phyloP scores from a whole-genome alignment of 306 rosid genomes.

The Cucumis hystrix region DNA sequence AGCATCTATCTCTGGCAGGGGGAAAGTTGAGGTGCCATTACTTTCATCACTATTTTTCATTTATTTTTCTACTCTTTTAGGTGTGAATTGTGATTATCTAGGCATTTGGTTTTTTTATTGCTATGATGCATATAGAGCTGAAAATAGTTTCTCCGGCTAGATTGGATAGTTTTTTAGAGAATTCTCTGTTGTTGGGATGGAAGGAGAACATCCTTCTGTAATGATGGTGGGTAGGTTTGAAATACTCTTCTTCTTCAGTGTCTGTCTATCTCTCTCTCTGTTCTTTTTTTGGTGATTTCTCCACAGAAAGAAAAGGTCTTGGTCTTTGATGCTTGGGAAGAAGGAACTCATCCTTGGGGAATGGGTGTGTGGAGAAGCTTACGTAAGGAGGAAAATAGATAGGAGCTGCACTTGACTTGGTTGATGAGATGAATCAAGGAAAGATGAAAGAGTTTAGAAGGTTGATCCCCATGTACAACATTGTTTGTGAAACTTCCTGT shows the following conservation, averaged over 20 bases:
- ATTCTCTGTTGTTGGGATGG: not conserved
- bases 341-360: not conserved
- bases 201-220: not conserved
- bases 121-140: not conserved
- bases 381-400: not conserved
- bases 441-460: not conserved
- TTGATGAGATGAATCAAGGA: not conserved
- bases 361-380: not conserved
- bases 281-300: not conserved
- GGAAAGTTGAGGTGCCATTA: slow-evolving; percentile 62
- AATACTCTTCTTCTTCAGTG: no score
- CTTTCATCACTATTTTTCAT: not conserved
- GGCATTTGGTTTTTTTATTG: not conserved
- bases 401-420: not conserved
- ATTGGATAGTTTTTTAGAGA: not conserved
- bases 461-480: not conserved
- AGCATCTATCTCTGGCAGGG: slow-evolving; percentile 38
- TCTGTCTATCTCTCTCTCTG: not conserved
- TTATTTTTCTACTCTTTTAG: not conserved
- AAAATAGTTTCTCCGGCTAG: not conserved
- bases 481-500: not conserved
- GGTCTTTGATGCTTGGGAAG: not conserved
- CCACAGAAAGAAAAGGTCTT: not conserved
- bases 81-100: no score
- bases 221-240: not conserved